A percentile compares a stretch with the other conserved stretches of the same genome.
Evolutionary conservation across 2,329 filamentous ascomycete species (phyloP).

Genomic region (Claviceps lovelessii): DNA sequence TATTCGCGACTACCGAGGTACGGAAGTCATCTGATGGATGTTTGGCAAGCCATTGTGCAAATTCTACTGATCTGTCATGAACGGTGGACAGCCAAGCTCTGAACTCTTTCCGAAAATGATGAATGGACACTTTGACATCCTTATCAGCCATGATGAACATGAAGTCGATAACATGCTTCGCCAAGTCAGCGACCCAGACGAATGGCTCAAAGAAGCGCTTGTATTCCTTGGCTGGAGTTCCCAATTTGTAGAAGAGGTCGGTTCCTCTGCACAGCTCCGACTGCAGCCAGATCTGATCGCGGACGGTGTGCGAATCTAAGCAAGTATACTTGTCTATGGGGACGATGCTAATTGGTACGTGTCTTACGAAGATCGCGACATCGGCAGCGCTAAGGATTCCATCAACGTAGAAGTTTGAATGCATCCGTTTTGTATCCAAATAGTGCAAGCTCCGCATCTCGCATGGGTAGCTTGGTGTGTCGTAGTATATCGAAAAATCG

Average conservation of each 20-base stretch:
- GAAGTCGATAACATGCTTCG: slow-evolving; percentile 60
- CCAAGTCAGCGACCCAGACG: slow-evolving; percentile 54
- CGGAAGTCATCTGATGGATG: slow-evolving; percentile 46
- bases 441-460: slow-evolving; percentile 44
- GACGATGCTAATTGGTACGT: slow-evolving; percentile 40
- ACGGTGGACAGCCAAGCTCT: slow-evolving; percentile 34
- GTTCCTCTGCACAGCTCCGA: slow-evolving; percentile 29
- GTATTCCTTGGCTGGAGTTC: slow-evolving; percentile 45
- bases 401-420: slow-evolving; percentile 39
- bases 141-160: slow-evolving; percentile 24
- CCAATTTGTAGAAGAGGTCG: slow-evolving; percentile 50
- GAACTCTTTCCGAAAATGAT: slow-evolving; percentile 45
- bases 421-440: slow-evolving; percentile 24
- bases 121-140: slow-evolving; percentile 29
- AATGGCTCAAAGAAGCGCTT: slow-evolving; percentile 46
- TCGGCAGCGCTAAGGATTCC: slow-evolving; percentile 38
- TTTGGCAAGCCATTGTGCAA: slow-evolving; percentile 40
- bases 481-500: slow-evolving; percentile 43
- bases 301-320: slow-evolving; percentile 30
- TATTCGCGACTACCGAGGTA: slow-evolving; percentile 41
- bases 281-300: slow-evolving; percentile 48
- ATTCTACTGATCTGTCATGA: slow-evolving; percentile 28
- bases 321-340: slow-evolving; percentile 55
- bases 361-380: slow-evolving; percentile 34
- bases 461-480: slow-evolving; percentile 19